phyloP scores from a whole-genome alignment of 208 protist genomes.

The Crithidia bombi region DNA sequence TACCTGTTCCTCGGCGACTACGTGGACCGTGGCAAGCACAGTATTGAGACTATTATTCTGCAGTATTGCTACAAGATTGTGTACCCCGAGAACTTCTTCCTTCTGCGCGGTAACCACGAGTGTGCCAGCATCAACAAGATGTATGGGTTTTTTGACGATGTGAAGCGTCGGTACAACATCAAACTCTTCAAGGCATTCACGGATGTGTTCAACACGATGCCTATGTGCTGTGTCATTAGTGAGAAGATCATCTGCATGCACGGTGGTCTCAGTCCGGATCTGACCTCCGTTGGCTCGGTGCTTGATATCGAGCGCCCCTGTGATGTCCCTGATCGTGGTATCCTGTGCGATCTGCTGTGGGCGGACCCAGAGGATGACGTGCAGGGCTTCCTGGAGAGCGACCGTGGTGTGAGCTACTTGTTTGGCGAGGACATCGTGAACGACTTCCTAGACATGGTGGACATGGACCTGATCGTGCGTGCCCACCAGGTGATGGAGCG shows the following conservation, averaged over 20 bases:
- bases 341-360: constrained; percentile 99
- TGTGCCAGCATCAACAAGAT: constrained; percentile 98
- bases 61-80: constrained; percentile 96
- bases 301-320: constrained; percentile 96
- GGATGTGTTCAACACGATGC: constrained; percentile 99
- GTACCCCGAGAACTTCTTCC: constrained; percentile 98
- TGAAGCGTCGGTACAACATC: constrained; percentile 92
- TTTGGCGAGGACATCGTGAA: constrained; percentile 98
- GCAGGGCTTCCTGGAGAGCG: constrained; percentile 96
- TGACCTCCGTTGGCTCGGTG: constrained; percentile 95
- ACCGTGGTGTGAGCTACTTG: constrained; percentile 98
- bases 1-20: constrained; percentile 99
- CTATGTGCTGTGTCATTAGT: constrained; percentile 98
- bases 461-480: constrained; percentile 99
- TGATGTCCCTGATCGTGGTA: constrained; percentile 99
- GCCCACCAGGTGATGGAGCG: constrained; percentile 98
- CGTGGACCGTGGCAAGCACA: constrained; percentile 98
- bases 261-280: constrained; percentile 97
- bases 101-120: constrained; percentile 99
- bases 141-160: constrained; percentile 99
- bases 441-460: constrained; percentile 98
- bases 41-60: constrained; percentile 93
- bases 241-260: constrained; percentile 99
- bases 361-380: constrained; percentile 96
- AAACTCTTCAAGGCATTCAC: constrained; percentile 99